Percentiles rank a stretch among this genome's conserved stretches.
phyloP scores from a whole-genome alignment of 2,329 filamentous ascomycete species.

The Pseudocercospora musae region DNA sequence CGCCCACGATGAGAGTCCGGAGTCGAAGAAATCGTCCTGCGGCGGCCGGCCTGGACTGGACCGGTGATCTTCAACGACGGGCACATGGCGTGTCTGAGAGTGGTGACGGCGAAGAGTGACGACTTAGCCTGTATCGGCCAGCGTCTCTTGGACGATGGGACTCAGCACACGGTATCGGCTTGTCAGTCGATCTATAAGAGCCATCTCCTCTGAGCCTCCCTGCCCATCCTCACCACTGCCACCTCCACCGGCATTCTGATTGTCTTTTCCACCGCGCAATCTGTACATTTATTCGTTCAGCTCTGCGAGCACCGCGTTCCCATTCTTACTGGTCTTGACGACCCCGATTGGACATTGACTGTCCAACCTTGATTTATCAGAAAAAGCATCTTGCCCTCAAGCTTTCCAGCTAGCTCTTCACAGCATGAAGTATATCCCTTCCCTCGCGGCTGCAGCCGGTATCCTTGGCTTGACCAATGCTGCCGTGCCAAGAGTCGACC shows the following conservation, averaged over 20 bases:
- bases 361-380: constrained; percentile 7
- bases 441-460: constrained; percentile 45
- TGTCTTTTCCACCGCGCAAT: constrained; percentile 8
- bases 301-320: constrained; percentile 34
- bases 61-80: constrained; percentile 5
- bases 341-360: constrained; percentile 15
- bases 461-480: constrained; percentile 46
- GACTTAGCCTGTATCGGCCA: constrained; percentile 12
- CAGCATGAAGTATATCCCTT: constrained; percentile 36
- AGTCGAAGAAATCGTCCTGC: not conserved
- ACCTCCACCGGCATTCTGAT: constrained; percentile 4
- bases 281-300: constrained; percentile 26
- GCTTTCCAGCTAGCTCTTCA: constrained; percentile 17
- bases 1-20: constrained; percentile 1
- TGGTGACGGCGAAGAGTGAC: constrained; percentile 11
- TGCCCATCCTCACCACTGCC: not conserved
- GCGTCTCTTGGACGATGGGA: constrained; percentile 7
- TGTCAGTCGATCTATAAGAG: constrained; percentile 14
- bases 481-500: constrained; percentile 47
- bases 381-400: constrained; percentile 8
- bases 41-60: not conserved
- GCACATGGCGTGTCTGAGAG: constrained; percentile 13
- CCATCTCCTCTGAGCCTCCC: not conserved
- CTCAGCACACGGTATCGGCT: not conserved
- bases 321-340: constrained; percentile 24